Evolutionary conservation across 352 stramenopile species (phyloP).

Genomic region (Phytophthora hybrid): DNA sequence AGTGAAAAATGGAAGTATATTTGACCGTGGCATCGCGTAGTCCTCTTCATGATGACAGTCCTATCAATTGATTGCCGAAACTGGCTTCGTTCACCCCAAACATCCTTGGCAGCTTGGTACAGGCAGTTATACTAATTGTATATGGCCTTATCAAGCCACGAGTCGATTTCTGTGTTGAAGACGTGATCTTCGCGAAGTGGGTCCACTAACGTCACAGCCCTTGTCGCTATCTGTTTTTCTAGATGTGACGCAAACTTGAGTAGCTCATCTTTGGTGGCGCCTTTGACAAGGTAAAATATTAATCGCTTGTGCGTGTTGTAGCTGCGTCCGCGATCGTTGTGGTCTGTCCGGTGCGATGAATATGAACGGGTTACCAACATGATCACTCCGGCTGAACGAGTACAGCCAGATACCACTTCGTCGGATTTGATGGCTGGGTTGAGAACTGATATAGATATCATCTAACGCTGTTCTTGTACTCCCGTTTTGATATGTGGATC

Average conservation of each 20-base stretch:
- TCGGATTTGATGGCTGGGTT: constrained; percentile 3
- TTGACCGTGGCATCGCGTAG: background rate
- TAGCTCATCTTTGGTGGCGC: background rate
- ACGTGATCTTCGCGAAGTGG: too few relatives aligned
- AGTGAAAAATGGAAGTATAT: too few relatives aligned
- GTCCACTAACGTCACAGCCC: background rate
- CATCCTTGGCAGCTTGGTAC: constrained; percentile 8
- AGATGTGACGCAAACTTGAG: background rate
- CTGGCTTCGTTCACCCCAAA: background rate
- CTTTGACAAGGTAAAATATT: background rate
- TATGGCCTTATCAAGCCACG: constrained; percentile 1
- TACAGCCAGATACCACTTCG: constrained; percentile 6
- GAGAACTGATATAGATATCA: constrained; percentile 6
- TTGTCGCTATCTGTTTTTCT: background rate
- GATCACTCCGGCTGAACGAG: constrained; percentile 1
- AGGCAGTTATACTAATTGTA: constrained; percentile 2
- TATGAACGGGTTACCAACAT: background rate
- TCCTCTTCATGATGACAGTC: background rate
- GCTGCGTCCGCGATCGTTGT: background rate
- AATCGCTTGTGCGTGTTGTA: background rate
- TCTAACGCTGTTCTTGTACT: background rate
- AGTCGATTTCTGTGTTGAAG: background rate
- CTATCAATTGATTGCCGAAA: constrained; percentile 1
- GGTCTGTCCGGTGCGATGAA: background rate
- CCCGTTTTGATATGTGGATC: constrained; percentile 2